These are phyloP conservation scores for Metschnikowia noctiluminum DNA, from an alignment of 805 yeast species.

Conservation along the genomic window DNA sequence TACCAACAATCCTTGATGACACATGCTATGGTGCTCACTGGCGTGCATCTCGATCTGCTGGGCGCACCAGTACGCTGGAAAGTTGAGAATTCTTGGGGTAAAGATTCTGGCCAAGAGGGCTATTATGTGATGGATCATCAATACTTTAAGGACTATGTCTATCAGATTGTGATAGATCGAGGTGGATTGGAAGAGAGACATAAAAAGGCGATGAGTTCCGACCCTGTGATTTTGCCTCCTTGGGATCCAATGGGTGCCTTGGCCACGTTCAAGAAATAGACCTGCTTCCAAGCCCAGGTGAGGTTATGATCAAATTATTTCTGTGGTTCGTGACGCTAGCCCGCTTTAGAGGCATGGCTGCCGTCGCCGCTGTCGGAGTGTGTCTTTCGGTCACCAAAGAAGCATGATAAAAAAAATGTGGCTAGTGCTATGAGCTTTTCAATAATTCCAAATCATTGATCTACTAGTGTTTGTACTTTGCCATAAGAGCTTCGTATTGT, in stretches of 20 bases:
- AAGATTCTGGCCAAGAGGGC: constrained; percentile 63
- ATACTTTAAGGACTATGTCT: constrained; percentile 71
- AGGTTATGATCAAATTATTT: too few relatives aligned
- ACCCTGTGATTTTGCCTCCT: constrained; percentile 55
- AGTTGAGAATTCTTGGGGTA: constrained; percentile 80
- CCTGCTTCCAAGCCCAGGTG: background rate
- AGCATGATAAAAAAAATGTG: too few relatives aligned
- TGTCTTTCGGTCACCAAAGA: too few relatives aligned
- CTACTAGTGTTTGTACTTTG: too few relatives aligned
- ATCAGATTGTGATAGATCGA: constrained; percentile 55
- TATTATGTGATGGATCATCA: constrained; percentile 69
- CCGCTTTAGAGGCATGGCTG: too few relatives aligned
- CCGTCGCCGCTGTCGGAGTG: too few relatives aligned
- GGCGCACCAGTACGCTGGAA: constrained; percentile 65
- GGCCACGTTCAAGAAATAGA: constrained; percentile 32
- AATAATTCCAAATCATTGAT: too few relatives aligned
- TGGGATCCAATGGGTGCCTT: constrained; percentile 83
- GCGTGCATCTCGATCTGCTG: constrained; percentile 21
- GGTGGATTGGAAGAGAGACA: constrained; percentile 25
- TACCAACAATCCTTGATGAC: constrained; percentile 23
- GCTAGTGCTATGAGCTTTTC: too few relatives aligned
- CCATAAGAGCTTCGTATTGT: too few relatives aligned
- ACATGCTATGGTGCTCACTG: constrained; percentile 22
- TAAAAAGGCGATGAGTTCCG: constrained; percentile 36
- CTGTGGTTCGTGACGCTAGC: too few relatives aligned